Percentiles rank a stretch among this genome's conserved stretches.
phyloP scores from a whole-genome alignment of 2,329 filamentous ascomycete genomes.

The Exophiala calicioides region DNA sequence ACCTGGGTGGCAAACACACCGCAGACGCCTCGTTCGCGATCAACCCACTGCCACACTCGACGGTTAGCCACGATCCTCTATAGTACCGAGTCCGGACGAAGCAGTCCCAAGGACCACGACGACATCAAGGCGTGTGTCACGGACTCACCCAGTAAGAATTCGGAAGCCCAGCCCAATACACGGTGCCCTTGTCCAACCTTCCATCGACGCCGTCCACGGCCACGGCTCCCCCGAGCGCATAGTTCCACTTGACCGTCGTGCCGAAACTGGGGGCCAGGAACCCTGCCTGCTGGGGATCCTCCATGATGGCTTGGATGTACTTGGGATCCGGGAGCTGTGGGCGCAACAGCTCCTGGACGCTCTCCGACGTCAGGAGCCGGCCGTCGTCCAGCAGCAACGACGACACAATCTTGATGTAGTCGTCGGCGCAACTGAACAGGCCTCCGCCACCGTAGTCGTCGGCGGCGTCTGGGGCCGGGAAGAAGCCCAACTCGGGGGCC shows the following conservation, averaged over 20 bases:
- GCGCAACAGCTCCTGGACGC: constrained; percentile 17
- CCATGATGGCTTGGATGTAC: background rate
- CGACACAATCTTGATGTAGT: constrained; percentile 35
- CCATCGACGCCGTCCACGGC: background rate
- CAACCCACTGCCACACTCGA: constrained; percentile 6
- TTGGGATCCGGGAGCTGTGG: constrained; percentile 6
- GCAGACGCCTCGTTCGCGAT: constrained; percentile 2
- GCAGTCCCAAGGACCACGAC: no score
- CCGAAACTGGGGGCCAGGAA: constrained; percentile 2
- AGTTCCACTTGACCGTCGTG: background rate
- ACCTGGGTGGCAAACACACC: background rate
- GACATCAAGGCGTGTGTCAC: no score
- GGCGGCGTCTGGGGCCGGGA: constrained; percentile 35
- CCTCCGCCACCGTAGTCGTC: constrained; percentile 51
- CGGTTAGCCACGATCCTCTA: no score
- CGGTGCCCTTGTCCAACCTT: background rate
- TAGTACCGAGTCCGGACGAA: background rate
- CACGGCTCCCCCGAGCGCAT: background rate
- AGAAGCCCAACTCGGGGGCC: constrained; percentile 17
- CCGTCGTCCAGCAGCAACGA: constrained; percentile 35
- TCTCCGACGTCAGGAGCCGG: constrained; percentile 31
- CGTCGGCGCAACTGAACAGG: constrained; percentile 36
- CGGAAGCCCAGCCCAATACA: constrained; percentile 3
- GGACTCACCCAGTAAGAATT: constrained; percentile 2
- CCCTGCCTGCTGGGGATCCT: background rate